Percentiles rank a stretch among this genome's conserved stretches.
phyloP scores from a whole-genome alignment of 2,329 filamentous ascomycete species.

The Leptosphaerulina australis region DNA sequence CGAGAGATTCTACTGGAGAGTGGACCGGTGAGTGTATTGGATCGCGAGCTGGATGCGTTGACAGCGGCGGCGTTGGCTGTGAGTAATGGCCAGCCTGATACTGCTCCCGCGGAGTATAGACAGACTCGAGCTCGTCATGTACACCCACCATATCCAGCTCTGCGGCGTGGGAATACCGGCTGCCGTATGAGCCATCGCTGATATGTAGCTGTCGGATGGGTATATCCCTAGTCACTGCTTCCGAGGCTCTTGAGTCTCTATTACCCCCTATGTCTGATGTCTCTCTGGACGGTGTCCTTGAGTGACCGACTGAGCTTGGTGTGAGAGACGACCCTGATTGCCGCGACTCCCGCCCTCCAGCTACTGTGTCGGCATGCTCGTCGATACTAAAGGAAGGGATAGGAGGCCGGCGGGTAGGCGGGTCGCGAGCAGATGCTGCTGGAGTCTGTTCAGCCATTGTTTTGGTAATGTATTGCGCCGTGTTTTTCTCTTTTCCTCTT shows the following conservation, averaged over 20 bases:
- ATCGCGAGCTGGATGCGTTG: constrained; percentile 34
- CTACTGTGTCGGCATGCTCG: constrained; percentile 38
- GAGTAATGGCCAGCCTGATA: constrained; percentile 27
- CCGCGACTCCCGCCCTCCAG: constrained; percentile 40
- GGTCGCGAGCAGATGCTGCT: constrained; percentile 28
- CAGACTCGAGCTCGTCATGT: constrained; percentile 31
- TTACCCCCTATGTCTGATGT: constrained; percentile 35
- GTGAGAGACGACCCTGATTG: constrained; percentile 44
- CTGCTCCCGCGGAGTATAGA: constrained; percentile 31
- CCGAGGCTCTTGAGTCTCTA: constrained; percentile 30
- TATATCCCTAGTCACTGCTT: constrained; percentile 42
- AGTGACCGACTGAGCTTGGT: constrained; percentile 43
- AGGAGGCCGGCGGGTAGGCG: constrained; percentile 29
- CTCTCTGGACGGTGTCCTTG: constrained; percentile 45
- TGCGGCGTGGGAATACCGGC: constrained; percentile 42
- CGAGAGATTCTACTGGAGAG: constrained; percentile 39
- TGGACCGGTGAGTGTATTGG: constrained; percentile 29
- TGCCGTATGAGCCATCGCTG: constrained; percentile 38
- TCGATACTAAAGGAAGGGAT: constrained; percentile 43
- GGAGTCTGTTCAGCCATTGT: constrained; percentile 39
- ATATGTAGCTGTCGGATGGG: constrained; percentile 45
- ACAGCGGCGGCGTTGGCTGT: constrained; percentile 34
- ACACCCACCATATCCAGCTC: constrained; percentile 39
- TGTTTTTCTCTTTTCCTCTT: too few species aligned
- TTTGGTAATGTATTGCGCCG: constrained; percentile 15